Evolutionary conservation across 2,329 filamentous ascomycete genomes (phyloP).

Genomic region (Diaporthe ampelina): DNA sequence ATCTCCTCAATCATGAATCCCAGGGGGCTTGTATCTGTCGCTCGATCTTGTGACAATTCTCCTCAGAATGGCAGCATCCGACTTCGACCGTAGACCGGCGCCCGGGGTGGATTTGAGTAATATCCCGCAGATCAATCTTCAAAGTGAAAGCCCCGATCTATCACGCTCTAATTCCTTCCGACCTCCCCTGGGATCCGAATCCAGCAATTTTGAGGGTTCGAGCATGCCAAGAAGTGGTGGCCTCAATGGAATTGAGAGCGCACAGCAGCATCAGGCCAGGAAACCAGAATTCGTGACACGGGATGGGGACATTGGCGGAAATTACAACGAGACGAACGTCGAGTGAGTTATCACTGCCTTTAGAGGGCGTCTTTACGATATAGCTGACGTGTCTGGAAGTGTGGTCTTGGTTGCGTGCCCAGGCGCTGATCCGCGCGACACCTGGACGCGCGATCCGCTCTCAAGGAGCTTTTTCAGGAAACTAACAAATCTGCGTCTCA

Average conservation of each 20-base stretch:
- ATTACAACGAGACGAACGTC: constrained; percentile 62
- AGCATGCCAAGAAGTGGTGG: neutral
- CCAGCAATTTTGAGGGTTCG: neutral
- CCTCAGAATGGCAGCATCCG: neutral
- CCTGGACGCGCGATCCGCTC: constrained; percentile 63
- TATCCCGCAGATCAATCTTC: constrained; percentile 2
- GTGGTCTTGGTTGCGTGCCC: constrained; percentile 65
- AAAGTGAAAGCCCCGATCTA: neutral
- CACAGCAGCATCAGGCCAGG: neutral
- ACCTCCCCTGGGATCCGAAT: neutral
- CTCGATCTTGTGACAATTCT: neutral
- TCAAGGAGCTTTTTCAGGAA: constrained; percentile 57
- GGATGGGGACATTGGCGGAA: constrained; percentile 52
- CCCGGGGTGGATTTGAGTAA: neutral
- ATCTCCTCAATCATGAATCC: neutral
- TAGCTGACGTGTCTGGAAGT: neutral
- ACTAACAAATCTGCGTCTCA: constrained; percentile 44
- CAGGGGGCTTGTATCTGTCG: neutral
- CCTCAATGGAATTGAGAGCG: neutral
- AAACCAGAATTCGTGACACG: neutral
- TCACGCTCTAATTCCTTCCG: neutral
- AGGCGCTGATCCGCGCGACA: constrained; percentile 60
- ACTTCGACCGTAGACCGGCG: neutral
- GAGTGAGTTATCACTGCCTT: constrained; percentile 47
- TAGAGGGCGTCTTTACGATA: too few relatives aligned